Percentiles rank a stretch among this genome's conserved stretches.
Conservation (phyloP, 176 grass and related monocot genomes). For the Pontederia crassipes region DNA sequence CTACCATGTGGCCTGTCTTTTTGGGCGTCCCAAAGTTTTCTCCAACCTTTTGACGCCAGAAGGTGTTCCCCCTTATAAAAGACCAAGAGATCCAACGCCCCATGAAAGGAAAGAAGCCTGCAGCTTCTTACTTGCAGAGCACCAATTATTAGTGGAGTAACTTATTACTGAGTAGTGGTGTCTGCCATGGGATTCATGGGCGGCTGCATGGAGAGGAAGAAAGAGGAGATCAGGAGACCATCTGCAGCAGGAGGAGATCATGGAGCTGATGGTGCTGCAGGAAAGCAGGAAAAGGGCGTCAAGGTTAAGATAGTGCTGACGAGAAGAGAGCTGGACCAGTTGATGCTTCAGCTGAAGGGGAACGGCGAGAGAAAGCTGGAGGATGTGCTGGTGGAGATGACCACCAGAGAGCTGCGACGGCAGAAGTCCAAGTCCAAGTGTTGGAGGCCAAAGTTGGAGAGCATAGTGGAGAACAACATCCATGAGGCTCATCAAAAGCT, state of each 20-base stretch:
- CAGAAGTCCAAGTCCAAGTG: constrained; percentile 1
- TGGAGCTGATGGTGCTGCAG: not conserved
- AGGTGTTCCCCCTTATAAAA: too few species aligned
- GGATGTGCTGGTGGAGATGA: constrained; percentile 27
- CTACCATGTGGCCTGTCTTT: too few species aligned
- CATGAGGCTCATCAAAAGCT: constrained; percentile 12
- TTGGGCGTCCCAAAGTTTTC: too few species aligned
- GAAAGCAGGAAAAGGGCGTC: constrained; percentile 6
- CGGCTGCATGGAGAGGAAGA: constrained; percentile 1
- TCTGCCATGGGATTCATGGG: constrained; percentile 1
- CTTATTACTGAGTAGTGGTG: too few species aligned
- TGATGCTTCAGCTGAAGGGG: constrained; percentile 18
- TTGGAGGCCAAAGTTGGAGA: constrained; percentile 21
- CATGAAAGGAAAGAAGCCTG: too few species aligned
- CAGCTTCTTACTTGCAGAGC: too few species aligned
- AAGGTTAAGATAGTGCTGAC: constrained; percentile 25
- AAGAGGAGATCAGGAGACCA: not conserved
- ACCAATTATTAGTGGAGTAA: too few species aligned
- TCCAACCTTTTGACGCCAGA: too few species aligned
- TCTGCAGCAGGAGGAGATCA: not conserved
- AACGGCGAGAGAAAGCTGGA: constrained; percentile 17
- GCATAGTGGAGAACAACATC: constrained; percentile 15
- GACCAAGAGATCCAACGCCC: too few species aligned
- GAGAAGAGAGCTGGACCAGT: constrained; percentile 19
- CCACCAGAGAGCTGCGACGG: not conserved